Base-by-base conservation (phyloP, 805 yeast genomes). In the Candida endomychidarum region DNA sequence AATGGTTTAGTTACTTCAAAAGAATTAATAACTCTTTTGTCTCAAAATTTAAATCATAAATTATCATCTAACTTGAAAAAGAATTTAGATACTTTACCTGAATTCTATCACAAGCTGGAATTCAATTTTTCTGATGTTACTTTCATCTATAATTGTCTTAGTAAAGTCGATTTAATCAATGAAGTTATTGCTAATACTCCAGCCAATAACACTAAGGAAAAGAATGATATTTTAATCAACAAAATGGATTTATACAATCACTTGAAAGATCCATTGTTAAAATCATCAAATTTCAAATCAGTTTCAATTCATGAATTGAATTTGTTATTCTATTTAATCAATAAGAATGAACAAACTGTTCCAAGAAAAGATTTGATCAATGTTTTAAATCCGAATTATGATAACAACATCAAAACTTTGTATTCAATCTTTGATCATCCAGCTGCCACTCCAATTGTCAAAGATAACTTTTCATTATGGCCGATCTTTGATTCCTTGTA, bases 401-500 rank as follows among this genome's bases (percentile, higher is more conserved):
- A 55, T 43, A 66, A 65, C 49, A 68, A 68, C 47, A 46, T 54
- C 29, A 54, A 56, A 14, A 55, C 65, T n/a, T 56, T 65, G 43
- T 53, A 55, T 38, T 50, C 68, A 25, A 64, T 67, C 30, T 70
- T 65, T 48, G 72, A 65, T 26, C 73, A 69, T 41, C 70, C 72
- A 1, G 64, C 69, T 21, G 55, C 70, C n/a, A 57, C 57, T 33
- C 72, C 69, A 20, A 11, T 41, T n/a, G 37, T 39, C 15, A 43
- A 46, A 5, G 74, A 69, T 44, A 69, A 68, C 53, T 69, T 69
- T 41, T 60, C 67, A 8, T 61, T 69, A 43, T 68, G 72, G 72
- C 74, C 74, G 22, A 67, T 70, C 42, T 68, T 67, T 41, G 95
- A 86, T 57, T 86, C 96, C 7, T 74, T 83, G 41, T 87, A 90